phyloP scores from a whole-genome alignment of 169 alveolate genomes.

The Cryptosporidium andersoni region DNA sequence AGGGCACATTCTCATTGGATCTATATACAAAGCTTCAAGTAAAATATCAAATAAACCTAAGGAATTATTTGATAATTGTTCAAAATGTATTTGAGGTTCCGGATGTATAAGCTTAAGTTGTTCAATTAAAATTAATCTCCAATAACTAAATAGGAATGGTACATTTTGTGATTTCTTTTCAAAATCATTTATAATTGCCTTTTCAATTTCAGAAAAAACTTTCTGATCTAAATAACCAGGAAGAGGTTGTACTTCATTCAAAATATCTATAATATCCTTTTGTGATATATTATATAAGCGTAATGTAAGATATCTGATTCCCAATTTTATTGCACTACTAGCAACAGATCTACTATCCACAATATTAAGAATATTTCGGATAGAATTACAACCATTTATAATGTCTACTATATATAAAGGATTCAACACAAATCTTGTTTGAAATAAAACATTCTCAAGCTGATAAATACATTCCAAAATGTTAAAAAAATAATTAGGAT shows the following conservation, averaged over 20 bases:
- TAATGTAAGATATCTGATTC: constrained; percentile 20
- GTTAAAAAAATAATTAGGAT: constrained; percentile 3
- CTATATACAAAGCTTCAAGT: constrained; percentile 29
- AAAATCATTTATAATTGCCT: constrained; percentile 24
- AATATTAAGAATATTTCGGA: constrained; percentile 10
- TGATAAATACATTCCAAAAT: constrained; percentile 61
- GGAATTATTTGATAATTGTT: neutral
- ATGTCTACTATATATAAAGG: constrained; percentile 30
- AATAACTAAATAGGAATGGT: constrained; percentile 33
- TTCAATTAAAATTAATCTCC: constrained; percentile 35
- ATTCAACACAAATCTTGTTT: constrained; percentile 20
- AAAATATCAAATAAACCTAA: constrained; percentile 39
- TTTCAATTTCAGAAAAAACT: neutral
- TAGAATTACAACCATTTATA: constrained; percentile 14
- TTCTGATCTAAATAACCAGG: constrained; percentile 21
- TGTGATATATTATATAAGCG: constrained; percentile 38
- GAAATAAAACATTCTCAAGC: constrained; percentile 55
- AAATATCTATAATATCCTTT: constrained; percentile 12
- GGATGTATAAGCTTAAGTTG: constrained; percentile 24
- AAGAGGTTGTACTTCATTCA: constrained; percentile 1
- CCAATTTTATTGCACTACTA: neutral
- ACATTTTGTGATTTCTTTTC: neutral
- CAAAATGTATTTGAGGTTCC: constrained; percentile 1
- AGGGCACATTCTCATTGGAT: constrained; percentile 60
- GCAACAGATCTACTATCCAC: constrained; percentile 3